A percentile compares a stretch with the other conserved stretches of the same genome.
phyloP scores from a whole-genome alignment of 768 basidiomycete genomes.

The Boletus reticuloceps region DNA sequence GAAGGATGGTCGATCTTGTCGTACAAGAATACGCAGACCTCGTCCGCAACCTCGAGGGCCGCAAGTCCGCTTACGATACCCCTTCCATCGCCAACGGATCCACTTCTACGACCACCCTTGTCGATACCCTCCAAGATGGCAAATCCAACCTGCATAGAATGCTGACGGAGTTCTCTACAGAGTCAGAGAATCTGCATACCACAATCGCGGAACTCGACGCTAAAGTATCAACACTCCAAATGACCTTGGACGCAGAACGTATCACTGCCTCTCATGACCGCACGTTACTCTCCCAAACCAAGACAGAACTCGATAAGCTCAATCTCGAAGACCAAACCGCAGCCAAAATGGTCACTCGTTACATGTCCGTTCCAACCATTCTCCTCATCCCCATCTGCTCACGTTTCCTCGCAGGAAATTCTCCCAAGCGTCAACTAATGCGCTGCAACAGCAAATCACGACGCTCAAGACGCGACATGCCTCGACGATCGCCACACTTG shows the following conservation, averaged over 20 bases:
- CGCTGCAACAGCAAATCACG: slow-evolving; percentile 59
- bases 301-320: slow-evolving; percentile 52
- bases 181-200: slow-evolving; percentile 44
- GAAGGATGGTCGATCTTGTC: slow-evolving; percentile 58
- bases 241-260: slow-evolving; percentile 46
- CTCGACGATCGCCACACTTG: slow-evolving; percentile 56
- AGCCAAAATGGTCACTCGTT: slow-evolving; percentile 79
- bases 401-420: slow-evolving; percentile 58
- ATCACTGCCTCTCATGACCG: slow-evolving; percentile 42
- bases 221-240: slow-evolving; percentile 42
- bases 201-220: slow-evolving; percentile 42
- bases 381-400: neutral
- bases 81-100: slow-evolving; percentile 8
- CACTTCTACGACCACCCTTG: slow-evolving; percentile 22
- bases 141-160: slow-evolving; percentile 48
- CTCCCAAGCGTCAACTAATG: slow-evolving; percentile 70
- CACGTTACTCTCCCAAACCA: slow-evolving; percentile 42
- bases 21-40: slow-evolving; percentile 75
- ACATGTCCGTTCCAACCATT: slow-evolving; percentile 57
- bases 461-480: slow-evolving; percentile 60
- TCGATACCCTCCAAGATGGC: slow-evolving; percentile 45
- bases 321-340: slow-evolving; percentile 70
- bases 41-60: slow-evolving; percentile 61
- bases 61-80: slow-evolving; percentile 25
- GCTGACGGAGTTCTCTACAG: slow-evolving; percentile 46